Percentiles rank a stretch among this genome's conserved stretches.
Evolutionary conservation across 495 filamentous ascomycete species (phyloP).

Genomic region (Penicillium bovifimosum): DNA sequence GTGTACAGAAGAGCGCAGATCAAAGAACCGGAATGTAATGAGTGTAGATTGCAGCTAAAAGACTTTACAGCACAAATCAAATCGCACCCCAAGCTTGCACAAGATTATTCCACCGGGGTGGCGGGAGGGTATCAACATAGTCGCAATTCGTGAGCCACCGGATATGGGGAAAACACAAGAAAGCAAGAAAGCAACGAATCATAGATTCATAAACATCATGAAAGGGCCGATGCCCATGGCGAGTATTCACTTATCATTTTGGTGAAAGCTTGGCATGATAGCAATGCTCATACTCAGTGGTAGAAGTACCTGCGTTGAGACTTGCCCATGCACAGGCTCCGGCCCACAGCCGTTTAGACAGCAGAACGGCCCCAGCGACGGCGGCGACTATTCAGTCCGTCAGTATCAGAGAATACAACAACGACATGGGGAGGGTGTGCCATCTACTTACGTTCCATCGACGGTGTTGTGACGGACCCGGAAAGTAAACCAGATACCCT

Average conservation of each 20-base stretch:
- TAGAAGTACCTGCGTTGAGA: too few relatives aligned
- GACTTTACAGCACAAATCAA: constrained; percentile 4
- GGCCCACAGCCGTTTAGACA: background rate
- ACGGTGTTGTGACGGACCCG: constrained; percentile 13
- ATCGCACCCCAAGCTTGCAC: constrained; percentile 5
- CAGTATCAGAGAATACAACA: background rate
- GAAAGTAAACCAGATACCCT: constrained; percentile 44
- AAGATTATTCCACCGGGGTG: constrained; percentile 16
- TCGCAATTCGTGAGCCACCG: constrained; percentile 22
- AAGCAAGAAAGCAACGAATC: background rate
- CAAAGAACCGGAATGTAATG: background rate
- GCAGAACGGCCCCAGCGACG: constrained; percentile 22
- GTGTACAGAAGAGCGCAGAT: background rate
- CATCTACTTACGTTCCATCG: constrained; percentile 1
- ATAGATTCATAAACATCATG: constrained; percentile 1
- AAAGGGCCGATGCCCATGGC: constrained; percentile 1
- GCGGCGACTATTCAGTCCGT: constrained; percentile 4
- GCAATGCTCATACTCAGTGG: background rate
- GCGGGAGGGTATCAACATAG: constrained; percentile 30
- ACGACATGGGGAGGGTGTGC: background rate
- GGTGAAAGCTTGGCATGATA: too few relatives aligned
- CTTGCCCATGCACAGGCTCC: background rate
- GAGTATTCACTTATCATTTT: background rate
- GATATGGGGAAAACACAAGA: constrained; percentile 18
- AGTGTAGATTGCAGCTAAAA: background rate